phyloP scores from a whole-genome alignment of 768 basidiomycete species.

The Postia placenta region DNA sequence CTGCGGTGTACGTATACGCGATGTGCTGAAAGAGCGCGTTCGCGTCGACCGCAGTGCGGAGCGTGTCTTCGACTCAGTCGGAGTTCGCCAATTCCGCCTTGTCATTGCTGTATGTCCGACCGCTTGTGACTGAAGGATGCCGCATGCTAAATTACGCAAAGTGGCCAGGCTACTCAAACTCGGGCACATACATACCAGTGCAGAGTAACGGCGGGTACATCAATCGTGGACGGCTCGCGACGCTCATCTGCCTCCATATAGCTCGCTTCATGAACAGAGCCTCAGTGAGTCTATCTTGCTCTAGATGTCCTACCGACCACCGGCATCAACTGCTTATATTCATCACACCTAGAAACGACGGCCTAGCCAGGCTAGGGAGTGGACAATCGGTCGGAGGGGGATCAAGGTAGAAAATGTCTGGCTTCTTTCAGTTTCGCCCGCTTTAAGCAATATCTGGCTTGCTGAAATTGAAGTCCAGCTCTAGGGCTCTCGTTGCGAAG shows the following conservation, averaged over 20 bases:
- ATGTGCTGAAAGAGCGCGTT: slow-evolving; percentile 3
- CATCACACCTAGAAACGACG: not conserved
- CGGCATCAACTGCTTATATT: not conserved
- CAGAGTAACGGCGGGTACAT: slow-evolving; percentile 8
- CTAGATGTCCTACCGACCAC: not conserved
- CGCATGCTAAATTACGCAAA: not conserved
- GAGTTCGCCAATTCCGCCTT: slow-evolving; percentile 12
- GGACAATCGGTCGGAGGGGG: slow-evolving; percentile 7
- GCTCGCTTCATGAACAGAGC: slow-evolving; percentile 3
- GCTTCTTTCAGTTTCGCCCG: slow-evolving; percentile 12
- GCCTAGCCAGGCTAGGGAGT: not conserved
- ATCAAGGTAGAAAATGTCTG: slow-evolving; percentile 12
- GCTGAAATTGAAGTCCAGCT: slow-evolving; percentile 13
- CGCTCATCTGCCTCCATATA: slow-evolving; percentile 7
- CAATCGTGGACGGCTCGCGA: slow-evolving; percentile 11
- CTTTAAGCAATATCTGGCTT: slow-evolving; percentile 10
- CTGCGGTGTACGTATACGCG: slow-evolving; percentile 9
- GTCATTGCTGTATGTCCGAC: slow-evolving; percentile 10
- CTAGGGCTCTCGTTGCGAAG: too few relatives aligned
- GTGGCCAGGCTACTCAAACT: slow-evolving; percentile 18
- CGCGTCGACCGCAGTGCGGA: slow-evolving; percentile 6
- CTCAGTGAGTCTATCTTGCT: slow-evolving; percentile 6
- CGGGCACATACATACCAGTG: slow-evolving; percentile 13
- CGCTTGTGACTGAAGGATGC: not conserved
- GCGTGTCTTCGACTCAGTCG: slow-evolving; percentile 8